Percentiles rank a stretch among this genome's conserved stretches.
Evolutionary conservation across 371 early-diverging fungal species (phyloP).

Genomic region (Mucor velutinosus): DNA sequence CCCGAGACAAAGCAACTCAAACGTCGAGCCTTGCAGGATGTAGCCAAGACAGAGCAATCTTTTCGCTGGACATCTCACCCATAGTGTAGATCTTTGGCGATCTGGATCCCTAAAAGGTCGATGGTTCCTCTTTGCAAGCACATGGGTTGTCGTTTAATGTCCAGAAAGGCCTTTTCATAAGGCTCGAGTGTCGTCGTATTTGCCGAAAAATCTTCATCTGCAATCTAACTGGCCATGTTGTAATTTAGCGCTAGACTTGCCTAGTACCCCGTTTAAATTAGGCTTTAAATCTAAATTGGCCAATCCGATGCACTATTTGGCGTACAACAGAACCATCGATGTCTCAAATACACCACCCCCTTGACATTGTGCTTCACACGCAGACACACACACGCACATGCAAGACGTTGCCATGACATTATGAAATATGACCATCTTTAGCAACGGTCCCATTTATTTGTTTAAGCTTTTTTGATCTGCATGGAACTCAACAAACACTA

Average conservation of each 20-base stretch:
- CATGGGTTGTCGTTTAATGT: too few species aligned
- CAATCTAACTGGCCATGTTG: neutral
- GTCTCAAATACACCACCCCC: neutral
- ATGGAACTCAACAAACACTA: neutral
- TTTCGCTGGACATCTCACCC: neutral
- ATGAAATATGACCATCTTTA: neutral
- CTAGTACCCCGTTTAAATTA: neutral
- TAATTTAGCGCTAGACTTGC: neutral
- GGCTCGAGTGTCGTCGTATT: neutral
- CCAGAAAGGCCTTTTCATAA: neutral
- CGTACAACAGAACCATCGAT: neutral
- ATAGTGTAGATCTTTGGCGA: neutral
- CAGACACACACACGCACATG: neutral
- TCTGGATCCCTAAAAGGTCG: neutral
- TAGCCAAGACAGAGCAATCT: too few species aligned
- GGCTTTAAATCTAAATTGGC: neutral
- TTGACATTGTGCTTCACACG: neutral
- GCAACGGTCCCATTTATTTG: slow-evolving; percentile 1
- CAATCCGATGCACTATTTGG: neutral
- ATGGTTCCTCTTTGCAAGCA: neutral
- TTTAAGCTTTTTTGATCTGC: neutral
- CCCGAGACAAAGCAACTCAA: neutral
- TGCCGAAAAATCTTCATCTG: neutral
- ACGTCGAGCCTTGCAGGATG: too few species aligned
- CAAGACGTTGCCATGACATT: too few species aligned